phyloP scores from a whole-genome alignment of 2,329 filamentous ascomycete genomes.

The Talaromyces piceae region DNA sequence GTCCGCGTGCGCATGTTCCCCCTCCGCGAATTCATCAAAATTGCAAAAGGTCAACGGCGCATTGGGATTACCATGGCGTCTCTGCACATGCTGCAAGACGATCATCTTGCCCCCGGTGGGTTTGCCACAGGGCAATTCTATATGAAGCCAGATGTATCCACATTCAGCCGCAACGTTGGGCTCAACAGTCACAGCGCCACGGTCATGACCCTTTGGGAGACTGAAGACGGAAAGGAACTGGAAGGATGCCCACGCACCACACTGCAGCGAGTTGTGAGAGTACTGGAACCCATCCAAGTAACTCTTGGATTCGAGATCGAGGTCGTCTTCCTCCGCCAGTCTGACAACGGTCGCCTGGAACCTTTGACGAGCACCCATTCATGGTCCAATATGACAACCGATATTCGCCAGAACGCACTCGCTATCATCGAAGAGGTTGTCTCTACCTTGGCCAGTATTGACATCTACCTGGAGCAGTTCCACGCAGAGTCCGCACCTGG shows the following conservation, averaged over 20 bases:
- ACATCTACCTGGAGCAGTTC: constrained; percentile 62
- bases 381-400: constrained; percentile 60
- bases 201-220: constrained; percentile 59
- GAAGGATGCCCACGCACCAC: constrained; percentile 59
- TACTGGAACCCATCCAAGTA: constrained; percentile 50
- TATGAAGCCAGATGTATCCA: constrained; percentile 58
- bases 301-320: constrained; percentile 76
- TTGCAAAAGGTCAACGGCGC: constrained; percentile 40
- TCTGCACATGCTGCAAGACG: constrained; percentile 62
- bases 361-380: constrained; percentile 58
- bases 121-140: constrained; percentile 58
- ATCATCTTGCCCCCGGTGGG: constrained; percentile 47
- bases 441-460: constrained; percentile 50
- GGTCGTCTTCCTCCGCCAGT: constrained; percentile 59
- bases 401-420: constrained; percentile 47
- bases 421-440: constrained; percentile 60
- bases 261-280: constrained; percentile 49
- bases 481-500: constrained; percentile 67
- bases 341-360: constrained; percentile 26
- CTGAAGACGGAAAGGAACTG: constrained; percentile 46
- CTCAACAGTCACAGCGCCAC: constrained; percentile 53
- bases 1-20: constrained; percentile 62
- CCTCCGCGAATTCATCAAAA: constrained; percentile 47
- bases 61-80: constrained; percentile 59
- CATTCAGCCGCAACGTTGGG: constrained; percentile 52